phyloP scores from a whole-genome alignment of 2,329 filamentous ascomycete species.

The Xylariaceae sp. region DNA sequence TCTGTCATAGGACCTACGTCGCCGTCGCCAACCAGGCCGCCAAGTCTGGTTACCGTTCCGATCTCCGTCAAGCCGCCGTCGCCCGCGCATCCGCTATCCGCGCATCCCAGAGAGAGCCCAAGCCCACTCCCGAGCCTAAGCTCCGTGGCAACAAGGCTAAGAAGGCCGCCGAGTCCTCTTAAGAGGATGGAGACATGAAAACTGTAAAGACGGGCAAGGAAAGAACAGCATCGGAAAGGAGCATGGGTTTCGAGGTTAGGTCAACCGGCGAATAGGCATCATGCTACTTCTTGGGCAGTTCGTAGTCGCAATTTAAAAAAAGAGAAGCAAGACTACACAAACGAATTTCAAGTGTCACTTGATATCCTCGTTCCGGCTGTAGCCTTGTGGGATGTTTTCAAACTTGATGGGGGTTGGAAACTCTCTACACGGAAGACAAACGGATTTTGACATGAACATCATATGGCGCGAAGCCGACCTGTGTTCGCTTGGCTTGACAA shows the following conservation, averaged over 20 bases:
- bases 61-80: slow-evolving; percentile 75
- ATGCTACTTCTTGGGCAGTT: slow-evolving; percentile 18
- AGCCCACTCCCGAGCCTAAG: slow-evolving; percentile 72
- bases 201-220: slow-evolving; percentile 11
- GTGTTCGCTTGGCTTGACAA: too few species aligned
- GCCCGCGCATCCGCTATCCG: slow-evolving; percentile 84
- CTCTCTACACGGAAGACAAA: too few species aligned
- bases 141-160: slow-evolving; percentile 75
- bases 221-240: slow-evolving; percentile 14
- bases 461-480: too few species aligned
- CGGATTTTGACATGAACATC: too few species aligned
- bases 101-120: slow-evolving; percentile 73
- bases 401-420: too few species aligned
- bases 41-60: slow-evolving; percentile 80
- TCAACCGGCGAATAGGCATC: slow-evolving; percentile 20
- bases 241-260: slow-evolving; percentile 17
- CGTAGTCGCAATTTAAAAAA: slow-evolving; percentile 24
- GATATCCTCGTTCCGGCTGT: too few species aligned
- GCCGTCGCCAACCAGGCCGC: slow-evolving; percentile 77
- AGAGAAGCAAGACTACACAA: slow-evolving; percentile 16
- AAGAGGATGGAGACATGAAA: slow-evolving; percentile 29
- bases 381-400: too few species aligned
- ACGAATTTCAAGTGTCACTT: not conserved
- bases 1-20: slow-evolving; percentile 72
- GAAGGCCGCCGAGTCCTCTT: slow-evolving; percentile 58